Evolutionary conservation across 257 asterid genomes (phyloP).

Genomic region (Plantago ovata): DNA sequence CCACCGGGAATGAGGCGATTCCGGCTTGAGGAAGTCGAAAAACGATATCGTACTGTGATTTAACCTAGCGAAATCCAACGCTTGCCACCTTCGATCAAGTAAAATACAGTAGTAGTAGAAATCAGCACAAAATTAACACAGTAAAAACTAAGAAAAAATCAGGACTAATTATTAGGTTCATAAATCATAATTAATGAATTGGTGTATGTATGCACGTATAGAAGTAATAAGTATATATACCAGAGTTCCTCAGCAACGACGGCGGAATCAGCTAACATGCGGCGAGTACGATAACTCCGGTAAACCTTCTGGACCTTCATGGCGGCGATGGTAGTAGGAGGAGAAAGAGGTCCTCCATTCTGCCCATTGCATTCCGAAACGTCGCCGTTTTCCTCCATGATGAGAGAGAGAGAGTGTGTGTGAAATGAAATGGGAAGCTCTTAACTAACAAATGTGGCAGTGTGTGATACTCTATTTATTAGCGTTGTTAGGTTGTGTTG

Average conservation of each 20-base stretch:
- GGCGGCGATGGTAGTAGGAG: constrained; percentile 51
- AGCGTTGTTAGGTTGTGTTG: too few species aligned
- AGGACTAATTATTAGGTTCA: too few species aligned
- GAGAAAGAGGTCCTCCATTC: too few species aligned
- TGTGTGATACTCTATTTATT: too few species aligned
- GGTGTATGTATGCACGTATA: too few species aligned
- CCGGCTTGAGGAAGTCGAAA: constrained; percentile 79
- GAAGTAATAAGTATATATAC: constrained; percentile 31
- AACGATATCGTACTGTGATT: constrained; percentile 79
- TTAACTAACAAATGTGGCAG: too few species aligned
- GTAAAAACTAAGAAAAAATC: too few species aligned
- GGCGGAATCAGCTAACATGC: constrained; percentile 96
- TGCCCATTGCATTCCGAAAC: constrained; percentile 27
- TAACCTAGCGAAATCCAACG: constrained; percentile 74
- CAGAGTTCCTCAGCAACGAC: constrained; percentile 92
- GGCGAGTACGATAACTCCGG: constrained; percentile 85
- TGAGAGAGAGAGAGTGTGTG: too few species aligned
- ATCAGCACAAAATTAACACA: background rate
- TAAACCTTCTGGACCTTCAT: constrained; percentile 86
- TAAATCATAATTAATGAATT: too few species aligned
- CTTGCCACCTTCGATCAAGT: constrained; percentile 74
- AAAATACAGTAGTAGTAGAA: constrained; percentile 19
- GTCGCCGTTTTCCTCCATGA: constrained; percentile 15
- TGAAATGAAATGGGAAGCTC: too few species aligned
- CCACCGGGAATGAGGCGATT: constrained; percentile 81